phyloP scores from a whole-genome alignment of 257 asterid species.

The Lycium ferocissimum region DNA sequence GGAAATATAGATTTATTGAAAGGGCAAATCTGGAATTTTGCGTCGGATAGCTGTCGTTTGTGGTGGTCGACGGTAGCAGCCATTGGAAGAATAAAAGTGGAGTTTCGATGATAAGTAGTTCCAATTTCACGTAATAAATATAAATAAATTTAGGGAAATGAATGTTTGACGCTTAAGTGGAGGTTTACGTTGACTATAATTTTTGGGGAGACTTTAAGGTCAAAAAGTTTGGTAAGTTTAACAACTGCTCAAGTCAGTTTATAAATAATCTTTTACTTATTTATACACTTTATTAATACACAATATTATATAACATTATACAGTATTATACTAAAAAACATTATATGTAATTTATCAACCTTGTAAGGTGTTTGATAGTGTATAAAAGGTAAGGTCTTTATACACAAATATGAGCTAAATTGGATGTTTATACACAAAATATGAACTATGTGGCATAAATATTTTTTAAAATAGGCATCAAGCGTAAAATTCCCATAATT shows the following conservation, averaged over 20 bases:
- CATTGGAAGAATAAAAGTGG: constrained; percentile 51
- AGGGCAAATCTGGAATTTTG: constrained; percentile 57
- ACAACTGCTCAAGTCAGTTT: neutral
- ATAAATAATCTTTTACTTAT: neutral
- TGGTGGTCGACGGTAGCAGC: constrained; percentile 50
- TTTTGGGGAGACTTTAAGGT: neutral
- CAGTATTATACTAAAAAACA: too few relatives aligned
- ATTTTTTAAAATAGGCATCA: too few relatives aligned
- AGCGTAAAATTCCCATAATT: too few relatives aligned
- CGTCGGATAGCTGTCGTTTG: constrained; percentile 40
- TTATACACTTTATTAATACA: neutral
- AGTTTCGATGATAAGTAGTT: constrained; percentile 26
- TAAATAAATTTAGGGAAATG: constrained; percentile 1
- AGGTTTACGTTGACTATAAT: neutral
- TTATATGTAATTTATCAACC: too few relatives aligned
- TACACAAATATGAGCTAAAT: too few relatives aligned
- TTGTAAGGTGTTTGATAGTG: too few relatives aligned
- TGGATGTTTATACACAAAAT: too few relatives aligned
- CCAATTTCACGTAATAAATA: neutral
- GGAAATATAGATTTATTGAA: constrained; percentile 75
- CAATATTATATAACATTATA: too few relatives aligned
- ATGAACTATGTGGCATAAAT: too few relatives aligned
- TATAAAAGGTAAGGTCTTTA: too few relatives aligned
- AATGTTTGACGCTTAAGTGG: neutral
- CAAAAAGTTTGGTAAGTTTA: neutral